Evolutionary conservation across 805 yeast species (phyloP).

Genomic region (Kodamaea nitidulidarum): DNA sequence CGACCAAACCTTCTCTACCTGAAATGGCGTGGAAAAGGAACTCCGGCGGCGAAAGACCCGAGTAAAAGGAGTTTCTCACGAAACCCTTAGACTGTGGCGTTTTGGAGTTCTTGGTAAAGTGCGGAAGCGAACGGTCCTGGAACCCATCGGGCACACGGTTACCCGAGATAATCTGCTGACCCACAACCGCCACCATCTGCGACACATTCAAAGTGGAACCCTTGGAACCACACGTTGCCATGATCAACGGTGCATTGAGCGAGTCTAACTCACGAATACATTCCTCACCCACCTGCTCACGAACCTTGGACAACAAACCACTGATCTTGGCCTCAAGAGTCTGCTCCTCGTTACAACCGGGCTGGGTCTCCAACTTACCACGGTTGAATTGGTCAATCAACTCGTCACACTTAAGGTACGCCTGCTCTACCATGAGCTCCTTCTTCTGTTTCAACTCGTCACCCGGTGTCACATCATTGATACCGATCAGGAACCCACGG

Average conservation of each 20-base stretch:
- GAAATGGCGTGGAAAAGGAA: conserved; percentile 97
- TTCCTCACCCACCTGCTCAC: conserved; percentile 98
- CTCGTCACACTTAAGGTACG: conserved; percentile 88
- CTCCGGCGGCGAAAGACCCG: conserved; percentile 95
- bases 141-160: conserved; percentile 99
- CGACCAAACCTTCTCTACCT: conserved; percentile 99
- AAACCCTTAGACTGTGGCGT: conserved; percentile 98
- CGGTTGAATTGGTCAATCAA: conserved; percentile 71
- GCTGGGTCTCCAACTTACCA: conserved; percentile 94
- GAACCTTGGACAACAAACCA: conserved; percentile 90
- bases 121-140: conserved; percentile 97
- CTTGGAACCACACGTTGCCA: conserved; percentile 99
- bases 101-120: conserved; percentile 90
- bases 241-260: conserved; percentile 91
- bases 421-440: conserved; percentile 84
- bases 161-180: conserved; percentile 98
- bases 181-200: conserved; percentile 99
- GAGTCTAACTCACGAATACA: conserved; percentile 89
- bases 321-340: conserved; percentile 97
- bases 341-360: conserved; percentile 98
- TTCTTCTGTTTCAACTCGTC: conserved; percentile 67
- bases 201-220: conserved; percentile 98
- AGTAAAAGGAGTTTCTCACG: conserved; percentile 90
- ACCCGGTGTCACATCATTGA: conserved; percentile 95
- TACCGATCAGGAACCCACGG: conserved; percentile 96